Percentiles rank a stretch among this genome's conserved stretches.
phyloP scores from a whole-genome alignment of 768 basidiomycete genomes.

The Dendrothele bispora region DNA sequence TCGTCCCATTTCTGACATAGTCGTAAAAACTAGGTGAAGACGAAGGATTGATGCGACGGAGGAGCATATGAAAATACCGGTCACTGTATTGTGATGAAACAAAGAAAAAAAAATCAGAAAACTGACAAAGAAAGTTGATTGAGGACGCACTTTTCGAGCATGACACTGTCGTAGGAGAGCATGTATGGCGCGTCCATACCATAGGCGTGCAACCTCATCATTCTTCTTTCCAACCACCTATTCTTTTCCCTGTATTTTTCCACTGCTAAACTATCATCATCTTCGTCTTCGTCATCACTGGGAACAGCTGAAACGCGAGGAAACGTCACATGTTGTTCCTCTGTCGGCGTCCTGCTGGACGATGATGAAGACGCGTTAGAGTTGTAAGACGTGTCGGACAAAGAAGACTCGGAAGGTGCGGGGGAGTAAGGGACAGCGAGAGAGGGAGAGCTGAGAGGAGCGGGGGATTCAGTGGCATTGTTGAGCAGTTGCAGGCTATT shows the following conservation, averaged over 20 bases:
- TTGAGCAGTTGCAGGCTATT: too few species aligned
- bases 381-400: too few species aligned
- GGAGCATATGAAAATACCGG: conserved; percentile 50
- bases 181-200: conserved; percentile 54
- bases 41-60: conserved; percentile 53
- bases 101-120: conserved; percentile 9
- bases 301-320: conserved; percentile 2
- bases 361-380: conserved; percentile 2
- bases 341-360: conserved; percentile 10
- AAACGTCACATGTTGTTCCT: neutral
- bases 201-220: conserved; percentile 59
- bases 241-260: conserved; percentile 22
- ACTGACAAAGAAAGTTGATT: conserved; percentile 5
- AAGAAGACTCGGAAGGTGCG: too few species aligned
- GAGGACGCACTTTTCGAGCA: conserved; percentile 56
- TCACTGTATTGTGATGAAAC: conserved; percentile 45
- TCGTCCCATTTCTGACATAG: conserved; percentile 31
- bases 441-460: too few species aligned
- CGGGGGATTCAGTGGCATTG: too few species aligned
- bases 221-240: conserved; percentile 37
- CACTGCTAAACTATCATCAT: conserved; percentile 21
- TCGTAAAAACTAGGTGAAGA: conserved; percentile 63
- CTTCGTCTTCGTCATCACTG: conserved; percentile 20
- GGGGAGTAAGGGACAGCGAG: too few species aligned
- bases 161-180: conserved; percentile 59